Percentiles rank a stretch among this genome's conserved stretches.
These are phyloP conservation scores for Hygrocybe punicea DNA, from an alignment of 768 basidiomycete genomes.

Conservation along the genomic window DNA sequence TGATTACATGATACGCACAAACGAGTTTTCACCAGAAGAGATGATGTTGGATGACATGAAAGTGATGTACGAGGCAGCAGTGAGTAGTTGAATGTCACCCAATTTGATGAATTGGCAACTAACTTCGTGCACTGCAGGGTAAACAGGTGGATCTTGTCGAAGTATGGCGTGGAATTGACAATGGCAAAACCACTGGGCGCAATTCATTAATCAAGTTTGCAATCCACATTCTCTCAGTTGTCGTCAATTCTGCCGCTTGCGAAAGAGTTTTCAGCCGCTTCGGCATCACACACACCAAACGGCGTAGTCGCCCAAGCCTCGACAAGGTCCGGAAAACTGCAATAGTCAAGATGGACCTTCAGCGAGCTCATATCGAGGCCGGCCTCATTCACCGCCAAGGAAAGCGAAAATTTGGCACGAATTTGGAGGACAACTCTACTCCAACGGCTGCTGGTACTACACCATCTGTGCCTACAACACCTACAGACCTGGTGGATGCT, in stretches of 20 bases:
- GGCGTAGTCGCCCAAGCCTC: slow-evolving; percentile 16
- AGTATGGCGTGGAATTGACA: neutral
- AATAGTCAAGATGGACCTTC: slow-evolving; percentile 1
- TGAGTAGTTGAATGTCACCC: slow-evolving; percentile 2
- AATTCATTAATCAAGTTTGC: slow-evolving; percentile 21
- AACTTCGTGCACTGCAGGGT: neutral
- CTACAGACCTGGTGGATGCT: neutral
- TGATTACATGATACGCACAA: neutral
- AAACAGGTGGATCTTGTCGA: neutral
- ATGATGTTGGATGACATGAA: slow-evolving; percentile 6
- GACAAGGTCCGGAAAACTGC: slow-evolving; percentile 18
- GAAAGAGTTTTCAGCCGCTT: slow-evolving; percentile 28
- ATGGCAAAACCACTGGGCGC: neutral
- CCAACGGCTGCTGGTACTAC: neutral
- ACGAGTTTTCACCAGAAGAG: slow-evolving; percentile 5
- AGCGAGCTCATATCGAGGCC: neutral
- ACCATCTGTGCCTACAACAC: neutral
- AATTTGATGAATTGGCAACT: neutral
- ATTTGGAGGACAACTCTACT: neutral
- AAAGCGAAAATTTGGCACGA: slow-evolving; percentile 4
- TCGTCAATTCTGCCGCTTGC: slow-evolving; percentile 26
- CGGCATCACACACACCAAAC: slow-evolving; percentile 27
- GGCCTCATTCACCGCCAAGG: slow-evolving; percentile 1
- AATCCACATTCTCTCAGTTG: slow-evolving; percentile 22
- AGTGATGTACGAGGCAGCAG: slow-evolving; percentile 5